Evolutionary conservation across 441 rosid genomes (phyloP).

Genomic region (Rhodomyrtus psidioides): DNA sequence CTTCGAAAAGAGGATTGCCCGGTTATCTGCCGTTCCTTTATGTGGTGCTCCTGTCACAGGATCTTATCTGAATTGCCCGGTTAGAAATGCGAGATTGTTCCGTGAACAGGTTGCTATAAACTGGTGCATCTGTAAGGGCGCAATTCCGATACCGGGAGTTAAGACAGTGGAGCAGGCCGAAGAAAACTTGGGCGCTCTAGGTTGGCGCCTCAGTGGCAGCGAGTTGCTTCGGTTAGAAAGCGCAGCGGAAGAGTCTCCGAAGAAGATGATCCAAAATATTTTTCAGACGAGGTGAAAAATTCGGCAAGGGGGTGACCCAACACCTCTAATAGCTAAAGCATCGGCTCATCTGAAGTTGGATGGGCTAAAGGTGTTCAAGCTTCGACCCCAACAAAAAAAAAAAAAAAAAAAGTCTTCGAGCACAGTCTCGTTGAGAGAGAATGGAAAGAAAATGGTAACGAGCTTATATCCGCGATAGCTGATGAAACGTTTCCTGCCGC

Average conservation of each 20-base stretch:
- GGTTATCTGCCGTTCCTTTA: neutral
- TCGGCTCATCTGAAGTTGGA: neutral
- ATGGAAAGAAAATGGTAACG: neutral
- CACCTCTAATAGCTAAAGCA: neutral
- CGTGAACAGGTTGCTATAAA: slow-evolving; percentile 64
- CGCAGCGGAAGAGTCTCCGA: slow-evolving; percentile 60
- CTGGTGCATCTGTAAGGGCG: slow-evolving; percentile 88
- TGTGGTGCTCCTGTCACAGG: neutral
- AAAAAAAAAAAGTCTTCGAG: neutral
- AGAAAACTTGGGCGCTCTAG: slow-evolving; percentile 82
- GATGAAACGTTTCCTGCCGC: neutral
- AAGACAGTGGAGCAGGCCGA: slow-evolving; percentile 61
- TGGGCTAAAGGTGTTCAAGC: neutral
- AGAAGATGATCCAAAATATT: slow-evolving; percentile 75
- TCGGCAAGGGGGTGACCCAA: neutral
- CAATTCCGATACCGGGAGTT: slow-evolving; percentile 89
- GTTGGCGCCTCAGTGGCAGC: slow-evolving; percentile 60
- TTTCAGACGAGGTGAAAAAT: slow-evolving; percentile 59
- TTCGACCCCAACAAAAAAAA: too few species aligned
- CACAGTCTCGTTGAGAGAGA: neutral
- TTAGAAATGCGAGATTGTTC: neutral
- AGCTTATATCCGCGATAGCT: neutral
- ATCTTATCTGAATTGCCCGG: neutral
- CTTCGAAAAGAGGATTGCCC: neutral
- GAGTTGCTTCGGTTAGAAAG: slow-evolving; percentile 71